A percentile compares a stretch with the other conserved stretches of the same genome.
These are phyloP conservation scores for Citrullus colocynthis DNA, from an alignment of 306 rosid genomes.

Conservation along the genomic window DNA sequence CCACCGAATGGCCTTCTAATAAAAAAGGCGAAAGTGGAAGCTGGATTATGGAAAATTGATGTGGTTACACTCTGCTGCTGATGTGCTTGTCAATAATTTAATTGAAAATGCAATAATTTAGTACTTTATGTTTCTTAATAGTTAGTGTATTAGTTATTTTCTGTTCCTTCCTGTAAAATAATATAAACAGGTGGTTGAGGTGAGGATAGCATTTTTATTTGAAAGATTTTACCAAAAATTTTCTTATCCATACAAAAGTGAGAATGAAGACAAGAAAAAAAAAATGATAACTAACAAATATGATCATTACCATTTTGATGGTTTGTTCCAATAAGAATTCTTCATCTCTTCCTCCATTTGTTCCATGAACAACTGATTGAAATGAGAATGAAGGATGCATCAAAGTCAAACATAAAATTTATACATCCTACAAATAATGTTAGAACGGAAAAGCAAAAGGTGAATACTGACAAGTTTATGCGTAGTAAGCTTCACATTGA, in stretches of 20 bases:
- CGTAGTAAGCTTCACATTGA: background rate
- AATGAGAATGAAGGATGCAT: background rate
- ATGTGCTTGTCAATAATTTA: background rate
- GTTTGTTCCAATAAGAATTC: background rate
- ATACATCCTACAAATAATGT: background rate
- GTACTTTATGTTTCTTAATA: background rate
- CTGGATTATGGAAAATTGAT: background rate
- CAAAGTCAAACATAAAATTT: background rate
- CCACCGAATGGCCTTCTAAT: background rate
- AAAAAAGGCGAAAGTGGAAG: background rate
- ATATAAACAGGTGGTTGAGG: background rate
- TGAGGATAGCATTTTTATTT: background rate
- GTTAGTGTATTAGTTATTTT: conserved; percentile 2
- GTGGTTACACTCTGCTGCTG: background rate
- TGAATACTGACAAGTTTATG: background rate
- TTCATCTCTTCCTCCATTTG: background rate
- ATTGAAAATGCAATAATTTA: background rate
- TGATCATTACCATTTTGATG: background rate
- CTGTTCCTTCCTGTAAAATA: background rate
- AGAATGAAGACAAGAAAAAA: background rate
- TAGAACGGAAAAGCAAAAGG: background rate
- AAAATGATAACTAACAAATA: background rate
- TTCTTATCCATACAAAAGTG: background rate
- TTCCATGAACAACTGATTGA: background rate
- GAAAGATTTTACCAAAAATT: background rate